Evolutionary conservation across 2,329 filamentous ascomycete species (phyloP), one percentile per base, ranked within the genome.

Genomic region (Colletotrichum theobromicola): DNA sequence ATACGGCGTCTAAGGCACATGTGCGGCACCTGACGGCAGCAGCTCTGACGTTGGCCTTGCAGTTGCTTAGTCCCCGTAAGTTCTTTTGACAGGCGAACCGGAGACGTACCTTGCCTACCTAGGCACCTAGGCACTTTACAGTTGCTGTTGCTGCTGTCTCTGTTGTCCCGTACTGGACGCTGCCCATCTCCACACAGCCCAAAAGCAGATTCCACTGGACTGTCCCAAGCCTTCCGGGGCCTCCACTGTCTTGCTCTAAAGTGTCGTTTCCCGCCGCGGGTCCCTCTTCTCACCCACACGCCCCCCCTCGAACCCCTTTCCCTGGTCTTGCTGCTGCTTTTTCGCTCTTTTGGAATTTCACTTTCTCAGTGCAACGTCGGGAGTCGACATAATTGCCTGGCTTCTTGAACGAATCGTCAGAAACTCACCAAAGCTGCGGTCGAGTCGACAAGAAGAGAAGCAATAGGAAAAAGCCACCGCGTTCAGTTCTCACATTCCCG

Each of bases 161-260:
- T 26, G 21, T 37, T 42, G 21, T 50, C 42, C 42, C 42, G n/a
- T 18, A 50, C 42, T 21, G n/a, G 42, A 50, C 42, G 42, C 60
- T 34, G 63, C 34, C 12, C 71, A 74, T 72, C 68, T 72, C 72
- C 72, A 72, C 72, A 72, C 68, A 58, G 24, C 67, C 57, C 57
- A 10, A 60, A 50, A 35, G 24, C 26, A 58, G 18, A 61, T 30
- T 13, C 26, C 21, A 57, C 26, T 57, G 53, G 24, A 18, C 28
- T 62, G 42, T 74, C 68, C 62, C 68, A 75, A 67, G 72, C 72
- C 72, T 75, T 72, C 68, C 72, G 69, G 62, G 60, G 50, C 58
- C 35, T 68, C 70, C 70, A 73, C 66, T 50, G 70, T 72, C 61
- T 50, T 50, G 64, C 60, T 62, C 71, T 55, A 71, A 35, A 72